A percentile compares a stretch with the other conserved stretches of the same genome.
Evolutionary conservation across 2,329 filamentous ascomycete species (phyloP).

Genomic region (Diaporthe helianthi): DNA sequence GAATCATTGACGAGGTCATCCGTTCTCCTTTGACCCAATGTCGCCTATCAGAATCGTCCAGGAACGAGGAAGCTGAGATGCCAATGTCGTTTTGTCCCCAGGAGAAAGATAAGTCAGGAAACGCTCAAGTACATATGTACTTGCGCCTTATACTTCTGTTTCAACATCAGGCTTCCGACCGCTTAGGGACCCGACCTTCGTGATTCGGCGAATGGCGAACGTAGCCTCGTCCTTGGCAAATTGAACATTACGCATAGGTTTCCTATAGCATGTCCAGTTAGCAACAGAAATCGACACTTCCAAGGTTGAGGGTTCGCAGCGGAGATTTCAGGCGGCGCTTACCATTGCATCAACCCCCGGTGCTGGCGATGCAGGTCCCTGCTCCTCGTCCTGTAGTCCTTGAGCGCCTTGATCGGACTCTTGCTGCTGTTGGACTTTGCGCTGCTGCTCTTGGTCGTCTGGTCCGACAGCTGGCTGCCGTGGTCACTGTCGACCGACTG

Average conservation of each 20-base stretch:
- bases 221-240: slow-evolving; percentile 90
- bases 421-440: slow-evolving; percentile 45
- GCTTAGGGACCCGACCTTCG: slow-evolving; percentile 77
- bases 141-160: slow-evolving; percentile 65
- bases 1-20: background rate
- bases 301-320: background rate
- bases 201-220: slow-evolving; percentile 77
- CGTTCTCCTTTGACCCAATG: background rate
- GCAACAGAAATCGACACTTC: background rate
- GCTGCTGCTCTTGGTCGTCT: slow-evolving; percentile 40
- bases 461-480: slow-evolving; percentile 17
- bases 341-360: slow-evolving; percentile 92
- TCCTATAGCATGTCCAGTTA: slow-evolving; percentile 45
- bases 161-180: slow-evolving; percentile 89
- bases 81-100: background rate
- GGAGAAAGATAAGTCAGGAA: background rate
- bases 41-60: background rate
- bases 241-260: slow-evolving; percentile 81
- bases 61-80: background rate
- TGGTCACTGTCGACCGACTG: slow-evolving; percentile 38
- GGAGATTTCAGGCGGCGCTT: slow-evolving; percentile 26
- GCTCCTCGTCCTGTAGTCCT: slow-evolving; percentile 71
- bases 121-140: no score
- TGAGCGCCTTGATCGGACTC: slow-evolving; percentile 64
- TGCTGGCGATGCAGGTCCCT: slow-evolving; percentile 85